phyloP scores from a whole-genome alignment of 1,284 basidiomycete genomes.

The Apiotrichum brassicae region DNA sequence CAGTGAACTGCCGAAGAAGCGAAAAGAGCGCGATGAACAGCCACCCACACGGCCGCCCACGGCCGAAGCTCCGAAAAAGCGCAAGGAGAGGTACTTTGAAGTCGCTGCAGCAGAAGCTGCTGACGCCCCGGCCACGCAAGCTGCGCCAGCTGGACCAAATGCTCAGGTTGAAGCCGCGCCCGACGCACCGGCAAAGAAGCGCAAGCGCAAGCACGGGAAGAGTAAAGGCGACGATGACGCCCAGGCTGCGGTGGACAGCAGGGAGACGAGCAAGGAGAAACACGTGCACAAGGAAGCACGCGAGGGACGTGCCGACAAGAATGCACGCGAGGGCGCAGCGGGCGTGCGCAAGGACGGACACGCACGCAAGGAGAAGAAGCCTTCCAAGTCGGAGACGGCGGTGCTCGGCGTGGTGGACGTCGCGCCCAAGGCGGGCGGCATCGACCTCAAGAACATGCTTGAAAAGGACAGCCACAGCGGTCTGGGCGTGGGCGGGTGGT shows the following conservation, averaged over 20 bases:
- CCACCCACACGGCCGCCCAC: neutral
- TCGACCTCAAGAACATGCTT: constrained; percentile 24
- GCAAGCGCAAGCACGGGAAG: constrained; percentile 17
- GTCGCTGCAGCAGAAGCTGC: neutral
- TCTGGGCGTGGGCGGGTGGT: constrained; percentile 10
- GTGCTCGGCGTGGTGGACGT: constrained; percentile 29
- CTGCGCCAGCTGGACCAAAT: neutral
- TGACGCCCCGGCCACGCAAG: too few relatives aligned
- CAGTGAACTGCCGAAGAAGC: constrained; percentile 3
- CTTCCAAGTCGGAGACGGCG: constrained; percentile 17
- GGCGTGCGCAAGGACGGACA: neutral
- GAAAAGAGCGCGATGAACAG: neutral
- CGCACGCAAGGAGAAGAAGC: constrained; percentile 4
- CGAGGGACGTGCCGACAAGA: too few relatives aligned
- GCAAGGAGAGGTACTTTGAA: constrained; percentile 2
- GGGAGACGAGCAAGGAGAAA: too few relatives aligned
- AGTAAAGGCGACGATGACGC: neutral
- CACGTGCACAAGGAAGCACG: too few relatives aligned
- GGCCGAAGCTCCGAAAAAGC: constrained; percentile 2
- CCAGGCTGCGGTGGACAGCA: neutral
- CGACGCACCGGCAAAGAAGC: constrained; percentile 9
- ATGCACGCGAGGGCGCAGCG: too few relatives aligned
- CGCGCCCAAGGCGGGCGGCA: constrained; percentile 9
- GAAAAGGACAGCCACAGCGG: constrained; percentile 2
- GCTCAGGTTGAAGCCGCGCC: neutral